These are phyloP conservation scores for Phaffomyces thermotolerans DNA, from an alignment of 805 yeast genomes.

Conservation along the genomic window DNA sequence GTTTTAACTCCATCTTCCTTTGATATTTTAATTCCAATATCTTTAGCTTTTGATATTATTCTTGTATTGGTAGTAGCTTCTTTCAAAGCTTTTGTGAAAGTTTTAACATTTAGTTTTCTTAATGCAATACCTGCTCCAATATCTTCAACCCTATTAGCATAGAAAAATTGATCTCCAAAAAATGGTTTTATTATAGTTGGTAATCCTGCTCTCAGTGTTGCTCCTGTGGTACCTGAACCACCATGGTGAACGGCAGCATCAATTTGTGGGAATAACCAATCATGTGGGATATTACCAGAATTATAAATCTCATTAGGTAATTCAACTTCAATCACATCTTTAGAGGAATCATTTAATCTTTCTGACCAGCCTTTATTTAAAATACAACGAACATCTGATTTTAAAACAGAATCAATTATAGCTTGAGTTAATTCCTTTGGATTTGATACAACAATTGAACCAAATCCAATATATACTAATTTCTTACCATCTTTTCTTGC, in stretches of 20 bases:
- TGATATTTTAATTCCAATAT: slow-evolving; percentile 54
- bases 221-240: slow-evolving; percentile 96
- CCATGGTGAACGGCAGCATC: slow-evolving; percentile 98
- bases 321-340: slow-evolving; percentile 29
- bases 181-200: slow-evolving; percentile 93
- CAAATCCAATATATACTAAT: slow-evolving; percentile 89
- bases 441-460: slow-evolving; percentile 86
- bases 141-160: slow-evolving; percentile 81
- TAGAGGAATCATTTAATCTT: slow-evolving; percentile 36
- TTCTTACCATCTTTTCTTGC: slow-evolving; percentile 60
- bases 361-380: slow-evolving; percentile 95
- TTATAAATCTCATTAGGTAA: slow-evolving; percentile 65
- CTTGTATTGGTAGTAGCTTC: slow-evolving; percentile 60
- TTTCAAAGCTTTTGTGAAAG: slow-evolving; percentile 60
- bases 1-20: slow-evolving; percentile 73
- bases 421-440: slow-evolving; percentile 74
- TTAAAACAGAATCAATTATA: slow-evolving; percentile 67
- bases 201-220: slow-evolving; percentile 74
- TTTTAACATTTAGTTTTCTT: slow-evolving; percentile 56
- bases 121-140: slow-evolving; percentile 76
- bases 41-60: slow-evolving; percentile 59
- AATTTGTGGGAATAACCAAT: slow-evolving; percentile 83
- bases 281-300: slow-evolving; percentile 78
- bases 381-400: slow-evolving; percentile 80
- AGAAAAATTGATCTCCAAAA: slow-evolving; percentile 94